A percentile compares a stretch with the other conserved stretches of the same genome.
phyloP scores from a whole-genome alignment of 2,329 filamentous ascomycete species.

The Trichoderma atrobrunneum region DNA sequence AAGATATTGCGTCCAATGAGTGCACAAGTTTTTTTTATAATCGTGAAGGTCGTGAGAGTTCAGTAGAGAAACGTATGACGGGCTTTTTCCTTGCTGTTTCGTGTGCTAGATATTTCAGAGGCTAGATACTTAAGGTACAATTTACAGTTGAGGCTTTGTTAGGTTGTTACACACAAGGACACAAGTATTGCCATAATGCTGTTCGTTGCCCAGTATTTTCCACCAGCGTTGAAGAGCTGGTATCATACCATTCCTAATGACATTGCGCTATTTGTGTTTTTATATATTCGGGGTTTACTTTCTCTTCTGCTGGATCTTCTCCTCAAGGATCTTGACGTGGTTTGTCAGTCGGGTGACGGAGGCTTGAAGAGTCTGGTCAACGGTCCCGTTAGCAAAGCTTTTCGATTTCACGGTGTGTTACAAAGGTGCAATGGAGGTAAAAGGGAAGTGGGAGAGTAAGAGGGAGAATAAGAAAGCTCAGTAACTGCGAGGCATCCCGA shows the following conservation, averaged over 20 bases:
- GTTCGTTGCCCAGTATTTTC: not conserved
- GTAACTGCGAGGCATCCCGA: not conserved
- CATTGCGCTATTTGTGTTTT: not conserved
- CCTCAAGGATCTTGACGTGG: slow-evolving; percentile 79
- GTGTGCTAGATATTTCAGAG: not conserved
- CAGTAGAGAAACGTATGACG: not conserved
- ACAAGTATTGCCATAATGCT: slow-evolving; percentile 3
- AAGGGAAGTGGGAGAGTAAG: not conserved
- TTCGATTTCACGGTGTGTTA: not conserved
- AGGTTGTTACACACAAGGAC: not conserved
- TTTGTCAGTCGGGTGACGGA: slow-evolving; percentile 82
- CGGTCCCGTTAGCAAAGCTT: not conserved
- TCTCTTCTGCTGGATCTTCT: slow-evolving; percentile 72
- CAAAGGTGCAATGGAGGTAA: too few species aligned
- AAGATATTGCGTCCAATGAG: not conserved
- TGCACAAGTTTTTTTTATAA: not conserved
- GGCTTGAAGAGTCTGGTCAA: slow-evolving; percentile 71
- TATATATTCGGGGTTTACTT: slow-evolving; percentile 45
- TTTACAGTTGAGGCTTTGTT: not conserved
- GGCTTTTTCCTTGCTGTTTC: not conserved
- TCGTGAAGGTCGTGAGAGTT: not conserved
- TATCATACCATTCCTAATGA: not conserved
- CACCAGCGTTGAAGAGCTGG: not conserved
- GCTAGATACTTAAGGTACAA: not conserved
- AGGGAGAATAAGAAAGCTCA: too few species aligned